Evolutionary conservation across 495 filamentous ascomycete species (phyloP).

Genomic region (Penicillium alfredii): DNA sequence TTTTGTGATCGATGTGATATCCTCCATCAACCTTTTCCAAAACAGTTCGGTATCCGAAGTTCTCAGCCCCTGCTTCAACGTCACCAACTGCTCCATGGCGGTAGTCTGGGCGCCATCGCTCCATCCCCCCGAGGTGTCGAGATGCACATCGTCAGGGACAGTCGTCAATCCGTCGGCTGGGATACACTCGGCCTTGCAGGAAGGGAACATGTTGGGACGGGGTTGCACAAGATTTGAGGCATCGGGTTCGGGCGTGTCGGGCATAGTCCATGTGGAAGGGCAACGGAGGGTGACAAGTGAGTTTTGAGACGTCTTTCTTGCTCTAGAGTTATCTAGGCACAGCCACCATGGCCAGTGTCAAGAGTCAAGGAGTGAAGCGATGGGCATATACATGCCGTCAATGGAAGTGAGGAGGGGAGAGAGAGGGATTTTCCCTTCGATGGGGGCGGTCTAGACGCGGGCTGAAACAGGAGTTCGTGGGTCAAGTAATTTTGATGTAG

Average conservation of each 20-base stretch:
- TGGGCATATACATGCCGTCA: no score
- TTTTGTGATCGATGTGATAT: slow-evolving; percentile 55
- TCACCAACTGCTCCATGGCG: slow-evolving; percentile 56
- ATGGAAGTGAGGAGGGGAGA: slow-evolving; percentile 1
- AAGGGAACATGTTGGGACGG: slow-evolving; percentile 27
- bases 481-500: no score
- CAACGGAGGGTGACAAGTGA: no score
- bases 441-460: slow-evolving; percentile 27
- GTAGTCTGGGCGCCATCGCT: slow-evolving; percentile 51
- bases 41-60: slow-evolving; percentile 54
- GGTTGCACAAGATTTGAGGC: slow-evolving; percentile 27
- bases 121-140: slow-evolving; percentile 41
- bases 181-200: slow-evolving; percentile 43
- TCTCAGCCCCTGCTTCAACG: slow-evolving; percentile 55
- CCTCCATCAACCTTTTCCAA: slow-evolving; percentile 63
- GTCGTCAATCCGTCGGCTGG: slow-evolving; percentile 30
- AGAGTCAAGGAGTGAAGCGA: no score
- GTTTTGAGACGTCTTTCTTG: no score
- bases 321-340: no score
- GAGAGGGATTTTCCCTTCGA: slow-evolving; percentile 25
- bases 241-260: slow-evolving; percentile 35
- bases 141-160: slow-evolving; percentile 43
- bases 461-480: slow-evolving; percentile 23
- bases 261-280: slow-evolving; percentile 30
- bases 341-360: no score